Conservation (phyloP, 169 alveolate genomes). For the Plasmodium vinckei region DNA sequence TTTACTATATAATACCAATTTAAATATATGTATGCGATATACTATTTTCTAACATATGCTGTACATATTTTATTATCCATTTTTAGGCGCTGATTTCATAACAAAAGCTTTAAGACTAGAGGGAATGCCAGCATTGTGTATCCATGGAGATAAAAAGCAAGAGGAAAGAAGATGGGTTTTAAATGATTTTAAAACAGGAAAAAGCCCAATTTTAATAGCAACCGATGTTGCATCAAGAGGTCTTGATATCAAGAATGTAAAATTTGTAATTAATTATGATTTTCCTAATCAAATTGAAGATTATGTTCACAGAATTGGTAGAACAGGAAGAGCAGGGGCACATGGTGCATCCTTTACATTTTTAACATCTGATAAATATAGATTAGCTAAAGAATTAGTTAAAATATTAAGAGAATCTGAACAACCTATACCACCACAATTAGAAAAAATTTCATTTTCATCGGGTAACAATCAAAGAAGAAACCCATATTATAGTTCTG, state of each 20-base stretch:
- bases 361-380: slow-evolving; percentile 92
- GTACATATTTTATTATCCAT: slow-evolving; percentile 19
- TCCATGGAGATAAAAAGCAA: slow-evolving; percentile 98
- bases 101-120: slow-evolving; percentile 91
- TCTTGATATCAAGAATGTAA: slow-evolving; percentile 97
- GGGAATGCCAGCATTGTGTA: slow-evolving; percentile 95
- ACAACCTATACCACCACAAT: slow-evolving; percentile 93
- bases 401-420: slow-evolving; percentile 94
- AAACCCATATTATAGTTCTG: slow-evolving; percentile 57
- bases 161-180: slow-evolving; percentile 94
- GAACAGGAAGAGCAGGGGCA: slow-evolving; percentile 97
- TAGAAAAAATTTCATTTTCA: slow-evolving; percentile 81
- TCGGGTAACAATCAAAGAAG: slow-evolving; percentile 76
- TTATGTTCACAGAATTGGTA: slow-evolving; percentile 98
- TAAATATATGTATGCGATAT: not conserved
- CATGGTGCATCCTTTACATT: slow-evolving; percentile 93
- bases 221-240: slow-evolving; percentile 99
- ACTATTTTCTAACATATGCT: not conserved
- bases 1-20: no score
- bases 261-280: slow-evolving; percentile 98
- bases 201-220: slow-evolving; percentile 97
- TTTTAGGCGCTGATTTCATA: slow-evolving; percentile 87
- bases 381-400: slow-evolving; percentile 94
- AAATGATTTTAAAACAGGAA: slow-evolving; percentile 95
- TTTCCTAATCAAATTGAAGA: slow-evolving; percentile 98